Conservation (phyloP, 2,329 filamentous ascomycete species). For the Metarhizium anisopliae region DNA sequence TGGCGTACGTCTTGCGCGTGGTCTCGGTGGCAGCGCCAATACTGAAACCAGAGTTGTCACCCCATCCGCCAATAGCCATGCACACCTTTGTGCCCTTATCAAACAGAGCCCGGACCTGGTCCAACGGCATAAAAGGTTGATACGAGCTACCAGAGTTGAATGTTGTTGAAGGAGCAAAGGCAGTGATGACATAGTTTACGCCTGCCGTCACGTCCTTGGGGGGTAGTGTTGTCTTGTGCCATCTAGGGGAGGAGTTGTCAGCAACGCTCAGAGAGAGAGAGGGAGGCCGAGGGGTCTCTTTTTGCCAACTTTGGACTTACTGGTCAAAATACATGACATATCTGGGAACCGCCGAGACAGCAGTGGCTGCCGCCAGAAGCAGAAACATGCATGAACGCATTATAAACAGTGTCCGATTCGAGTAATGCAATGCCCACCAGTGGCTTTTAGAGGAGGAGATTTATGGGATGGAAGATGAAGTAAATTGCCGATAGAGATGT, state of each 20-base stretch:
- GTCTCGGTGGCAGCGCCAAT: conserved; percentile 36
- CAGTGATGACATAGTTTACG: conserved; percentile 46
- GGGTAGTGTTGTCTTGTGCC: conserved; percentile 28
- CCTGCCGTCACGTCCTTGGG: conserved; percentile 27
- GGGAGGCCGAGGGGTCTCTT: no score
- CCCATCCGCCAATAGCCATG: conserved; percentile 60
- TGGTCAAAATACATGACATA: conserved; percentile 37
- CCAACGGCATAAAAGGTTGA: conserved; percentile 44
- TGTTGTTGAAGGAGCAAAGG: conserved; percentile 40
- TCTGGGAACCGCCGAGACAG: conserved; percentile 14
- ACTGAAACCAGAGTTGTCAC: conserved; percentile 48
- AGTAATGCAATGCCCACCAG: no score
- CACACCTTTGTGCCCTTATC: conserved; percentile 46
- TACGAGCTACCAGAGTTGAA: conserved; percentile 38
- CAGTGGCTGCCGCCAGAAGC: conserved; percentile 11
- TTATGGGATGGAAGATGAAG: no score
- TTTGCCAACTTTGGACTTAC: conserved; percentile 18
- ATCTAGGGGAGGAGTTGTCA: conserved; percentile 20
- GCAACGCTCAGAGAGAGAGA: neutral
- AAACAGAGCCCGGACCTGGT: conserved; percentile 43
- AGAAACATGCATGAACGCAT: conserved; percentile 10
- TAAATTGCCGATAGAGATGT: no score
- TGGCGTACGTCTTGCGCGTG: conserved; percentile 43
- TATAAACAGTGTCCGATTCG: neutral
- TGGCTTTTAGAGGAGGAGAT: no score